Conservation (phyloP, 495 filamentous ascomycete genomes). For the Xylaria telfairii region DNA sequence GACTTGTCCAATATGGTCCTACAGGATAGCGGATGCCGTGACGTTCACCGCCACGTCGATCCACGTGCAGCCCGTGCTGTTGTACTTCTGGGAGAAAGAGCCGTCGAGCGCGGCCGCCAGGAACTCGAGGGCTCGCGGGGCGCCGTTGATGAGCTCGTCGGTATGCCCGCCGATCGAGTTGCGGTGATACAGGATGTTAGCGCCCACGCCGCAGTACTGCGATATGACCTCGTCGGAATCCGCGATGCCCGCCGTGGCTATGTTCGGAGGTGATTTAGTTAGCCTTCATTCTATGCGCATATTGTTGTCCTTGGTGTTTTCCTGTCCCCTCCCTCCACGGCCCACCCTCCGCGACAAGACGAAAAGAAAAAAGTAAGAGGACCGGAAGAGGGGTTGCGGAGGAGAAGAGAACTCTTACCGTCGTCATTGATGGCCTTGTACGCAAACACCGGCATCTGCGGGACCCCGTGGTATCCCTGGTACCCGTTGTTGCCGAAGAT, state of each 20-base stretch:
- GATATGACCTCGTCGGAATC: neutral
- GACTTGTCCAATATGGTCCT: neutral
- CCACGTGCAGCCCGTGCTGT: slow-evolving; percentile 5
- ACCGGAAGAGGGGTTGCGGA: neutral
- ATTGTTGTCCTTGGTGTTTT: neutral
- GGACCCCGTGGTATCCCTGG: neutral
- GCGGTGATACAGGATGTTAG: neutral
- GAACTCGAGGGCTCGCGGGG: neutral
- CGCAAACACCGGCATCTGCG: neutral
- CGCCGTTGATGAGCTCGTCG: neutral
- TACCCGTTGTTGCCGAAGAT: neutral
- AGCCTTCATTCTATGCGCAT: neutral
- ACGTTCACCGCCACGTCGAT: slow-evolving; percentile 1
- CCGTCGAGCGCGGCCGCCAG: neutral
- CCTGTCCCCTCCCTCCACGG: neutral
- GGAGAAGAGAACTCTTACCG: neutral
- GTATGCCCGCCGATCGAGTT: neutral
- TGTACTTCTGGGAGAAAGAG: neutral
- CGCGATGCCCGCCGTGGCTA: neutral
- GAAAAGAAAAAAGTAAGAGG: neutral
- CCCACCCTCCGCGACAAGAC: neutral
- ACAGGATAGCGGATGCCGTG: neutral
- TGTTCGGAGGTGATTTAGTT: neutral
- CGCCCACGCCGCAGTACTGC: neutral
- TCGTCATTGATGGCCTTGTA: slow-evolving; percentile 1